Percentiles rank a stretch among this genome's conserved stretches.
Conservation (phyloP, 345 rosid genomes). For the Gossypium arboreum region DNA sequence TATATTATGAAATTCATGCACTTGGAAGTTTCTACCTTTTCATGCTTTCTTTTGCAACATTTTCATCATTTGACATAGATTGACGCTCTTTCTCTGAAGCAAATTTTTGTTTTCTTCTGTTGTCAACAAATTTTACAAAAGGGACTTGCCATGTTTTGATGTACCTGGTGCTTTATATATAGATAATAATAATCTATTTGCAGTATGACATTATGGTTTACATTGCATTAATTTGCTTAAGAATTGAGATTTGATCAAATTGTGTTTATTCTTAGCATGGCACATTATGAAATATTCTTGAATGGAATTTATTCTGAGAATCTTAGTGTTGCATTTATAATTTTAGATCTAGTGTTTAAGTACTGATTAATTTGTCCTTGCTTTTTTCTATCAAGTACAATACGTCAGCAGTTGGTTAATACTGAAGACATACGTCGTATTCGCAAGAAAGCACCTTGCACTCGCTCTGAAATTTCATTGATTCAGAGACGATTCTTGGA, state of each 20-base stretch:
- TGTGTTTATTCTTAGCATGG: background rate
- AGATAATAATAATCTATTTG: background rate
- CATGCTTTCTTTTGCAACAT: background rate
- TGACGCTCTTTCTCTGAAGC: background rate
- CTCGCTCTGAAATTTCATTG: conserved; percentile 72
- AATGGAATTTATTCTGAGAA: background rate
- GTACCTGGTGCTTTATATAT: background rate
- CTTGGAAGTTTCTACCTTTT: background rate
- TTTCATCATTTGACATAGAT: background rate
- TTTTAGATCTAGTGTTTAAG: background rate
- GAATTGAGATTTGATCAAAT: background rate
- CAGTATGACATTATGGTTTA: background rate
- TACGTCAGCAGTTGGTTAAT: conserved; percentile 79
- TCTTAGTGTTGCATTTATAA: background rate
- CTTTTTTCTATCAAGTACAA: conserved; percentile 49
- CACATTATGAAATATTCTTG: background rate
- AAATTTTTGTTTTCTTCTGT: conserved; percentile 5
- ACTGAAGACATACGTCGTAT: conserved; percentile 91
- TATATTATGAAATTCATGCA: background rate
- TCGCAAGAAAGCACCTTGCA: conserved; percentile 99
- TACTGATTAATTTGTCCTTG: conserved; percentile 25
- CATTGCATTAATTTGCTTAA: background rate
- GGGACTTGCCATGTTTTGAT: background rate
- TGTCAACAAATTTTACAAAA: background rate
- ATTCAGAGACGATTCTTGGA: conserved; percentile 77